Evolutionary conservation across 192 early-diverging fungal species (phyloP).

Genomic region (Gonapodya sp.): DNA sequence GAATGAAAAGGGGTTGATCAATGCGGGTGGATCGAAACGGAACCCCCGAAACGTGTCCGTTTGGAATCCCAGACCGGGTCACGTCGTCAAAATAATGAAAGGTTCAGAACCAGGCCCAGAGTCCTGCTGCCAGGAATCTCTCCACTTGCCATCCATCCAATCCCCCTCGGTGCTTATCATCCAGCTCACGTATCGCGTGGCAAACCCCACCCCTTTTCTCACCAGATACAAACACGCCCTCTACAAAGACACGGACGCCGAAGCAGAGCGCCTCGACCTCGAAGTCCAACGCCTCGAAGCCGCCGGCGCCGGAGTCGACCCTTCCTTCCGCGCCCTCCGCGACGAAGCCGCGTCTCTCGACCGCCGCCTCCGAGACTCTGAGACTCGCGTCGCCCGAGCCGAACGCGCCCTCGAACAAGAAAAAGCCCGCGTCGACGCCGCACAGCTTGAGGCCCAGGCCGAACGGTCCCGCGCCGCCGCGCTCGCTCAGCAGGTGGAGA

Average conservation of each 20-base stretch:
- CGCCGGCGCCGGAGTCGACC: background rate
- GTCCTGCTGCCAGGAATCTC: background rate
- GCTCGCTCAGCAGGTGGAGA: background rate
- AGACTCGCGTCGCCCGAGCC: background rate
- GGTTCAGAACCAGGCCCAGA: background rate
- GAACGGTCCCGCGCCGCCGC: background rate
- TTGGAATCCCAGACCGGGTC: no score
- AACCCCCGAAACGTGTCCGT: no score
- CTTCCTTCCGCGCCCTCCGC: background rate
- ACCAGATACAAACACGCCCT: conserved; percentile 4
- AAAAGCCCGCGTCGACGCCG: background rate
- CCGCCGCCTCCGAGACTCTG: background rate
- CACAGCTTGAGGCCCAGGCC: background rate
- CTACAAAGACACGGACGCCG: background rate
- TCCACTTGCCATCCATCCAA: background rate
- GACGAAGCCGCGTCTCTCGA: background rate
- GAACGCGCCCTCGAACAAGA: background rate
- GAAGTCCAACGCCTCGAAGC: background rate
- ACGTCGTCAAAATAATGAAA: no score
- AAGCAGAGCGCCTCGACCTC: background rate
- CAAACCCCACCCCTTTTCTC: background rate
- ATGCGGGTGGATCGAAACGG: no score
- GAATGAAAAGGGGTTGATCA: no score
- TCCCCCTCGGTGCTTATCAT: no score
- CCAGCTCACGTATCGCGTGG: background rate